Evolutionary conservation across 169 alveolate genomes (phyloP), one percentile per base, ranked within the genome.

Genomic region (Amoebophrya sp.): DNA sequence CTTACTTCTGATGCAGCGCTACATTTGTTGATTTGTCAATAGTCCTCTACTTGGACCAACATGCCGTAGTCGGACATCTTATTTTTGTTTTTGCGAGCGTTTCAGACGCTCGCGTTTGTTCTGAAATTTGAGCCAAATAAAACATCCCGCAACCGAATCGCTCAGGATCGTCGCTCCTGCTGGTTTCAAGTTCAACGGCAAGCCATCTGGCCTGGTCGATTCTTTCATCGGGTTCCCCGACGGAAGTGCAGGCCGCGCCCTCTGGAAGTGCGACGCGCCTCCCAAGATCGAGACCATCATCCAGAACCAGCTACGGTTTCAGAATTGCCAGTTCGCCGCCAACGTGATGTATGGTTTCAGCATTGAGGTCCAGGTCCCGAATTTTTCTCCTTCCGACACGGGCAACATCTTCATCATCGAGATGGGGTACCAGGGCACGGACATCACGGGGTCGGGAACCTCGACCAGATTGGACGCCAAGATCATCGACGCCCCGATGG

Each of bases 371-470:
- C 26, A 2, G 15, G 31, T 88, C 29, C 90, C 90, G 26, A 58
- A 88, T 31, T 40, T 38, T 26, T 38, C 58, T 23, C 69, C 90
- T 0, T 18, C 69, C 41, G 58, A 40, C 38, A 20, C 90, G 38
- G 29, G 40, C 67, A 88, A 88, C 90, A 42, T 38, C 0, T 88
- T 88, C 90, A 39, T 88, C 67, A 16, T 88, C 34, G 90, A 88
- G 45, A 88, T 88, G 39, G 90, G 90, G 48, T 88, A n/a, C 78
- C 78, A 58, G 78, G 78, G 78, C 5, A 58, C 78, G 38, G 78
- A 58, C 23, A 58, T 58, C 78, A 58, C 78, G 29, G 78, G 78
- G 7, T 58, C 78, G 10, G 78, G 78, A 13, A 58, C 78, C 26
- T 58, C 78, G 7, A 58, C 78, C 34, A 13, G 78, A 10, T 58